Evolutionary conservation across 352 stramenopile genomes (phyloP), one percentile per base, ranked within the genome.

Genomic region (Globisporangium barbulae): DNA sequence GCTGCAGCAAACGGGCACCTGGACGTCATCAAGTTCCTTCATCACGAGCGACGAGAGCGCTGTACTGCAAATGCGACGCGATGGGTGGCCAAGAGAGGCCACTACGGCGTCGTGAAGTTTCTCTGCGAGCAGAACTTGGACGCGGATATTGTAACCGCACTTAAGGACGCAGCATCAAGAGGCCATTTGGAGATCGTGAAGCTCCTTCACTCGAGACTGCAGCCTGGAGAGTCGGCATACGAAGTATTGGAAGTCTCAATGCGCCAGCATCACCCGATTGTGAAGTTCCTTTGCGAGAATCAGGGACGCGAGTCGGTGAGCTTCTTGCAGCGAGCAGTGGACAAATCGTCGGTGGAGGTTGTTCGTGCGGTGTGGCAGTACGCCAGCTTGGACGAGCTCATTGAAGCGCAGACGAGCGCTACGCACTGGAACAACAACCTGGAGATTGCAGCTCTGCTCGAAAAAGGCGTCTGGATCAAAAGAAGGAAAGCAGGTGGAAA

Each of bases 321-420:
- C n/a, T 49, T 48, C 13, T n/a, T 59, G 47, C 22, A 53, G 47
- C 47, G 35, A 33, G 47, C 47, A 12, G 47, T 53, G 47, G 22
- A 2, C 12, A 31, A 53, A 33, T 53, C 5, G 33, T 28, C 22
- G 15, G 22, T 22, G 1, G 10, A 10, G 15, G 47, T n/a, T 33
- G 21, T 53, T 6, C 21, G 21, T 3, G 47, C 22, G 5, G 47
- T 53, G 22, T 53, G 47, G 47, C 3, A 19, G 22, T 53, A 53
- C 47, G 13, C 47, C 8, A 53, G 47, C 12, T 3, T 19, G 47
- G 22, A 53, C 17, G 47, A 53, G 13, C 3, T 53, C 21, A 33
- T 35, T n/a, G 47, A 53, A 6, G 47, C 22, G 6, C 21, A 53
- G 39, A 21, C 39, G 13, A 45, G 39, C 12, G 39, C 39, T 45